These are phyloP conservation scores for Elaeagnus macrophylla DNA, from an alignment of 306 rosid species.

Conservation along the genomic window DNA sequence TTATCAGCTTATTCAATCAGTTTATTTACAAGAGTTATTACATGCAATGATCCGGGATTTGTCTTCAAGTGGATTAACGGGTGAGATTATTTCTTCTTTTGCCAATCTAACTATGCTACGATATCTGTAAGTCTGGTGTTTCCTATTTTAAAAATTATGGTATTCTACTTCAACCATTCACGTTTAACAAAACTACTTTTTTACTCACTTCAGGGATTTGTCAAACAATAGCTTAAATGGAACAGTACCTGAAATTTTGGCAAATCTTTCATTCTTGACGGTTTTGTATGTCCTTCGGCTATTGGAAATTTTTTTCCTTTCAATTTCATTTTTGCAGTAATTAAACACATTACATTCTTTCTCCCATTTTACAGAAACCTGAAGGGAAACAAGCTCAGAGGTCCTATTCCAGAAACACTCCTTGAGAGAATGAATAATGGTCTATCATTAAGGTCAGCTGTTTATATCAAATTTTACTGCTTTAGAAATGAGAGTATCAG, in stretches of 20 bases:
- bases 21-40: not conserved
- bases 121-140: slow-evolving; percentile 26
- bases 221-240: slow-evolving; percentile 43
- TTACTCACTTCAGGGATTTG: slow-evolving; percentile 35
- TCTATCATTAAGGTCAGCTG: slow-evolving; percentile 36
- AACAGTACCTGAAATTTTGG: slow-evolving; percentile 28
- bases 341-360: not conserved
- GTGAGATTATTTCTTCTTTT: slow-evolving; percentile 23
- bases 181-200: no score
- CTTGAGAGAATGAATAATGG: slow-evolving; percentile 21
- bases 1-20: not conserved
- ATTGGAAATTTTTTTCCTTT: not conserved
- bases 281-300: slow-evolving; percentile 30
- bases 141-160: no score
- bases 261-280: slow-evolving; percentile 26
- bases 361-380: slow-evolving; percentile 23
- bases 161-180: no score
- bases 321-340: not conserved
- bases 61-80: slow-evolving; percentile 34
- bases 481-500: no score
- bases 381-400: slow-evolving; percentile 30
- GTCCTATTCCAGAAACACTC: slow-evolving; percentile 31
- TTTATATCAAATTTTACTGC: no score
- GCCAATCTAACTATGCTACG: slow-evolving; percentile 21
- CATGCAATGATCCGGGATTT: slow-evolving; percentile 18